A percentile compares a stretch with the other conserved stretches of the same genome.
These are phyloP conservation scores for Allium cepa DNA, from an alignment of 106 monocot species.

Conservation along the genomic window DNA sequence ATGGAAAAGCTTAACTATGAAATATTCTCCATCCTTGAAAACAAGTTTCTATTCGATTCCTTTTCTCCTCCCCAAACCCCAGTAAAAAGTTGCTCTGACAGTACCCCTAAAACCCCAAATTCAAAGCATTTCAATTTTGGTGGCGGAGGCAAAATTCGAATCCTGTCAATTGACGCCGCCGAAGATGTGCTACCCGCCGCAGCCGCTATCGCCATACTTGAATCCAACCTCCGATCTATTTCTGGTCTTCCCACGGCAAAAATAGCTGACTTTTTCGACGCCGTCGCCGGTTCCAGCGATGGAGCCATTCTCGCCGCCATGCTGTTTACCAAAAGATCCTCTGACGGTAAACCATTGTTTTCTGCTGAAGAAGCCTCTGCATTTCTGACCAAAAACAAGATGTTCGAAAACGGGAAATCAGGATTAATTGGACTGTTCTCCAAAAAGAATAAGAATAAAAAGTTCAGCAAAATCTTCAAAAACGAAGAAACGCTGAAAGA, in stretches of 20 bases:
- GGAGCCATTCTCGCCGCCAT: too few relatives aligned
- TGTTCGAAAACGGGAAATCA: neutral
- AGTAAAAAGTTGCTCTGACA: neutral
- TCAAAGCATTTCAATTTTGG: too few relatives aligned
- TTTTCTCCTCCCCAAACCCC: neutral
- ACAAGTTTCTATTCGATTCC: conserved; percentile 40
- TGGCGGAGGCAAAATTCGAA: conserved; percentile 29
- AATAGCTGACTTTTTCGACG: conserved; percentile 71
- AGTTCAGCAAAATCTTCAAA: neutral
- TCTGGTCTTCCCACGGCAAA: conserved; percentile 36
- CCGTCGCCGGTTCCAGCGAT: too few relatives aligned
- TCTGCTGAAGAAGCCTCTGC: conserved; percentile 29
- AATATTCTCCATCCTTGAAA: conserved; percentile 68
- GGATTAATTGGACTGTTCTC: conserved; percentile 2
- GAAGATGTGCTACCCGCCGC: conserved; percentile 33
- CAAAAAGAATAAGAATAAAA: neutral
- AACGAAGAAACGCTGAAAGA: conserved; percentile 41
- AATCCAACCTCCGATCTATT: conserved; percentile 25
- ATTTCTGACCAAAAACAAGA: conserved; percentile 21
- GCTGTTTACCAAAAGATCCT: conserved; percentile 32
- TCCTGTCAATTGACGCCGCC: conserved; percentile 61
- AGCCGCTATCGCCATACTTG: conserved; percentile 45
- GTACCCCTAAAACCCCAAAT: too few relatives aligned
- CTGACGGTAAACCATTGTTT: conserved; percentile 16
- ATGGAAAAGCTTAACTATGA: conserved; percentile 63